phyloP scores from a whole-genome alignment of 1,139 yeast species.

The Meyerozyma guilliermondii region DNA sequence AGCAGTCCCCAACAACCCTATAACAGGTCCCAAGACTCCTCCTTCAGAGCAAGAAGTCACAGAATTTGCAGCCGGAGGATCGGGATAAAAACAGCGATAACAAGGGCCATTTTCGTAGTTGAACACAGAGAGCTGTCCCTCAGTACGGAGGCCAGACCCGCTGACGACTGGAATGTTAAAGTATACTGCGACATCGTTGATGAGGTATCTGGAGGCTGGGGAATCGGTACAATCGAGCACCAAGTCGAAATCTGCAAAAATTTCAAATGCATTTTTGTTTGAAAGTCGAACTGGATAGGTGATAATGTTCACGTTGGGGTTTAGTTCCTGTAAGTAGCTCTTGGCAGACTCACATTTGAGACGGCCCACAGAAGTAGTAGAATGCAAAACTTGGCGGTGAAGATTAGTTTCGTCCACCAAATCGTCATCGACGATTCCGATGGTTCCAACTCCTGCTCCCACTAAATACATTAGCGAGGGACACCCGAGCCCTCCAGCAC shows the following conservation, averaged over 20 bases:
- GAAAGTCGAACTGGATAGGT: conserved; percentile 51
- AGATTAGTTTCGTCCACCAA: conserved; percentile 77
- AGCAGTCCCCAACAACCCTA: conserved; percentile 82
- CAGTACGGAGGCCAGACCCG: conserved; percentile 88
- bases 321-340: conserved; percentile 44
- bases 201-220: conserved; percentile 80
- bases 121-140: conserved; percentile 80
- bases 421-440: conserved; percentile 89
- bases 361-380: conserved; percentile 59
- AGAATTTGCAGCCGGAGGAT: conserved; percentile 80
- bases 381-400: conserved; percentile 85
- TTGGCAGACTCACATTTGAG: conserved; percentile 78
- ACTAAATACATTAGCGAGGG: conserved; percentile 83
- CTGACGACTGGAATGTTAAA: conserved; percentile 71
- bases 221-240: conserved; percentile 94
- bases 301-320: conserved; percentile 58
- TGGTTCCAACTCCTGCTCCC: conserved; percentile 81
- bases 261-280: conserved; percentile 56
- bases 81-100: conserved; percentile 88
- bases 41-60: conserved; percentile 90
- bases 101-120: conserved; percentile 86
- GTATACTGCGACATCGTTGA: conserved; percentile 79
- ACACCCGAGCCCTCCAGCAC: conserved; percentile 97
- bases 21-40: conserved; percentile 94
- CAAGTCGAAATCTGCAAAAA: conserved; percentile 62